These are phyloP conservation scores for Diphasiastrum complanatum DNA, from an alignment of 83 land plant genomes.

Conservation along the genomic window DNA sequence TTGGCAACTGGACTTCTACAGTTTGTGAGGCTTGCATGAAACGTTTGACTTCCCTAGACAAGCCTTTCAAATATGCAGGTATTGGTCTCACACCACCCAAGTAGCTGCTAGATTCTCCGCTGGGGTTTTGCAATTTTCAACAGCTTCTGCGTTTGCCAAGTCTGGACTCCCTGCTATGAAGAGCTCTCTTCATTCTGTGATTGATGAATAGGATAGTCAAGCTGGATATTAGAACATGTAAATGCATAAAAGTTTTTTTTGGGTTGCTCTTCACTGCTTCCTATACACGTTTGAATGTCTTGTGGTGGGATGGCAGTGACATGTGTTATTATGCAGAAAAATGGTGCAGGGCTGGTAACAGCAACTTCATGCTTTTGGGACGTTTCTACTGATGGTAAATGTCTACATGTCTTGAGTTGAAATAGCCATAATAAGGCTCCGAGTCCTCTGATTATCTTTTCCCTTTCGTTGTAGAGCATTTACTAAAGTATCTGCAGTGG, in stretches of 20 bases:
- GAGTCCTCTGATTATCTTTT: not conserved
- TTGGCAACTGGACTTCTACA: slow-evolving; percentile 29
- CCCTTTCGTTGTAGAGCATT: not conserved
- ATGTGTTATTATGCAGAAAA: slow-evolving; percentile 42
- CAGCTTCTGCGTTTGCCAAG: no score
- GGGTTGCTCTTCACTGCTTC: not conserved
- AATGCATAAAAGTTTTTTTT: not conserved
- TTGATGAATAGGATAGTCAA: no score
- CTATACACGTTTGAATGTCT: not conserved
- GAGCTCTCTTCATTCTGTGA: no score
- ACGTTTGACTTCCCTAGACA: slow-evolving; percentile 27
- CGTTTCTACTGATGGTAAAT: slow-evolving; percentile 23
- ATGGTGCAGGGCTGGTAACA: slow-evolving; percentile 42
- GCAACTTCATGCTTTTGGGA: slow-evolving; percentile 45
- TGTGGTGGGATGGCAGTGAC: no score
- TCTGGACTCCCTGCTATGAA: no score
- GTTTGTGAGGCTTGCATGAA: slow-evolving; percentile 33
- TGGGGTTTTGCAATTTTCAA: not conserved
- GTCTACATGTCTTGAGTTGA: not conserved
- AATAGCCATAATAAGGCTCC: not conserved
- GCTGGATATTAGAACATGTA: not conserved
- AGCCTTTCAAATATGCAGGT: slow-evolving; percentile 43
- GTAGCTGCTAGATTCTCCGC: not conserved
- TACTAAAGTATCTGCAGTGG: no score
- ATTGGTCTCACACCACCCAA: not conserved